Conservation (phyloP, 2,329 filamentous ascomycete species). For the Dissoconium aciculare region DNA sequence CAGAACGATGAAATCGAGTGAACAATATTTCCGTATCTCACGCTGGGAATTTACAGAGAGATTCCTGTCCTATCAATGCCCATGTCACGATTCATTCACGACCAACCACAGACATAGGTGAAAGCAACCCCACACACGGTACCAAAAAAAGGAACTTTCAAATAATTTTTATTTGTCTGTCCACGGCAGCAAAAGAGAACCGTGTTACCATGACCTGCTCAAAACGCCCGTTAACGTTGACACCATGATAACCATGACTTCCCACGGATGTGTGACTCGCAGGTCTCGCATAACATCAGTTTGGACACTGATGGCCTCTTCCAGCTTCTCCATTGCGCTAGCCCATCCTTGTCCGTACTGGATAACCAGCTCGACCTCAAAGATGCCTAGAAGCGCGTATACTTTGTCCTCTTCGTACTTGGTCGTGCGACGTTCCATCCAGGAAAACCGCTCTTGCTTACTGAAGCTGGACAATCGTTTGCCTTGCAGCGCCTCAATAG, state of each 20-base stretch:
- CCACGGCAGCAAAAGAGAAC: slow-evolving; percentile 1
- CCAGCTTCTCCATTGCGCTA: too few relatives aligned
- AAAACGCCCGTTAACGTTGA: slow-evolving; percentile 15
- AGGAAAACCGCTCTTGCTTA: slow-evolving; percentile 2
- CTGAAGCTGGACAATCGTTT: slow-evolving; percentile 1
- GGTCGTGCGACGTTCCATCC: background rate
- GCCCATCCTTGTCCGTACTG: slow-evolving; percentile 9
- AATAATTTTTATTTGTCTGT: background rate
- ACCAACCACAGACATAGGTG: too few relatives aligned
- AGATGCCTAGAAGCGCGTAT: slow-evolving; percentile 4
- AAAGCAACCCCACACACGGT: too few relatives aligned
- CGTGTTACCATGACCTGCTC: slow-evolving; percentile 6
- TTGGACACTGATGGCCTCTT: too few relatives aligned
- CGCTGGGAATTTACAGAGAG: too few relatives aligned
- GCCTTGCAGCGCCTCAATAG: slow-evolving; percentile 1
- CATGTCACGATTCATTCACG: too few relatives aligned
- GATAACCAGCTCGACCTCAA: slow-evolving; percentile 4
- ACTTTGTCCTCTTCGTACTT: slow-evolving; percentile 2
- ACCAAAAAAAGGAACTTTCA: too few relatives aligned
- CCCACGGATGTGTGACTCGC: slow-evolving; percentile 11
- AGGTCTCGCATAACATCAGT: slow-evolving; percentile 9
- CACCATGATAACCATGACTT: slow-evolving; percentile 15
- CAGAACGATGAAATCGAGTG: too few relatives aligned
- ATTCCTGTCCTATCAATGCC: too few relatives aligned
- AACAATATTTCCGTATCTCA: too few relatives aligned